Evolutionary conservation across 139 green algal species (phyloP), one percentile per base, ranked within the genome.

Genomic region (Picochlorum sp.): DNA sequence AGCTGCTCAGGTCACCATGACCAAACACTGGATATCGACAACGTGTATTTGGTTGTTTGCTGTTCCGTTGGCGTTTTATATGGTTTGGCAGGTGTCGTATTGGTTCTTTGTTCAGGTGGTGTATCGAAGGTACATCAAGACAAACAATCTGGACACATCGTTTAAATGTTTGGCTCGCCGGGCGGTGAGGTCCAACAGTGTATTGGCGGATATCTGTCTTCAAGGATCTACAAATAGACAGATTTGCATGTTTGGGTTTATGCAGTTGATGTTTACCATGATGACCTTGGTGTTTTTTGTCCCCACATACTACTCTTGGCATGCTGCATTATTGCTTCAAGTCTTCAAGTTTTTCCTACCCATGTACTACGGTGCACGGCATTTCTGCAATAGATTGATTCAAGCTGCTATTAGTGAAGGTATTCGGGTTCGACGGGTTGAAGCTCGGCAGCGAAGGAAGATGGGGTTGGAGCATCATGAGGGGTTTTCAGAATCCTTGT

Each of bases 71-170:
- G 46, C 59, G 3, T 86, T 85, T 75, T 89, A 90, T 51, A 30
- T 64, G 3, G 59, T 57, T 2, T 89, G 83, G 83, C 82, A 90
- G 64, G 41, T 83, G 5, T 4, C 62, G 9, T 89, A 89, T 56
- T 90, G 64, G 15, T 10, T 90, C 20, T 24, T 84, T 6, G 80
- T 89, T 8, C 83, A 89, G 69, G 73, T 88, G 8, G 16, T 63
- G 15, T 81, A 16, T 38, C 51, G 74, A 6, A 21, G 50, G 1
- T 65, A 72, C 56, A 88, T 89, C 54, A 45, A 65, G 34, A 8
- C 13, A 7, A 16, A 64, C 18, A 60, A 47, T 3, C 80, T 78
- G 47, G 82, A 89, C 2, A 89, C 83, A 4, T 79, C 65, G 59
- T 89, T 86, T 65, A 77, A 41, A 18, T 71, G 65, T 34, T 57